These are phyloP conservation scores for Cyclotella atomus DNA, from an alignment of 108 stramenopile genomes.

Conservation along the genomic window DNA sequence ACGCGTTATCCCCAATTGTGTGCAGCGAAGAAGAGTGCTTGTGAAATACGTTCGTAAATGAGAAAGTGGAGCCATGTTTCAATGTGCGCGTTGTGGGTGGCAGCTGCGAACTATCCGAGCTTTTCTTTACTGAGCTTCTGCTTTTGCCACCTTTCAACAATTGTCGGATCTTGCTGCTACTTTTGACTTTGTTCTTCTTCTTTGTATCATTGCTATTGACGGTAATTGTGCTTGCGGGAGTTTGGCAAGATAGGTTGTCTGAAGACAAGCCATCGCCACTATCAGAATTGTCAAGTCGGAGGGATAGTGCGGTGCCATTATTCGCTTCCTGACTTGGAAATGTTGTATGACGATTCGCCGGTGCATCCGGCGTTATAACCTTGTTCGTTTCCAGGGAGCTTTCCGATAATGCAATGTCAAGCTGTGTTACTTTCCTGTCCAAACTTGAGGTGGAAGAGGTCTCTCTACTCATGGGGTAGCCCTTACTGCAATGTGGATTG, in stretches of 20 bases:
- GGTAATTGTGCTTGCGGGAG: not conserved
- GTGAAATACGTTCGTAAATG: slow-evolving; percentile 38
- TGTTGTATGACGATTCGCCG: not conserved
- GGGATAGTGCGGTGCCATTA: no score
- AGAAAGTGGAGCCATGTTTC: slow-evolving; percentile 24
- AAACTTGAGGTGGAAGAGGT: slow-evolving; percentile 31
- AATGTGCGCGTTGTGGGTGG: not conserved
- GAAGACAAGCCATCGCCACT: slow-evolving; percentile 1
- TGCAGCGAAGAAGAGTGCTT: slow-evolving; percentile 18
- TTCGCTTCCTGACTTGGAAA: no score
- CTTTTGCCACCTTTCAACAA: slow-evolving; percentile 29
- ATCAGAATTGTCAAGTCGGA: slow-evolving; percentile 9
- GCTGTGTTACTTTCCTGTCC: slow-evolving; percentile 12
- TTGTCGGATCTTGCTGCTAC: slow-evolving; percentile 27
- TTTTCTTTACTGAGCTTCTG: slow-evolving; percentile 22
- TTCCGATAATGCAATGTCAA: slow-evolving; percentile 31
- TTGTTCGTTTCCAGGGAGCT: slow-evolving; percentile 5
- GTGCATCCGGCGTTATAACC: not conserved
- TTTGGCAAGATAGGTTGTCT: not conserved
- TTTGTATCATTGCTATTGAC: slow-evolving; percentile 11
- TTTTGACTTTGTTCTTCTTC: slow-evolving; percentile 35
- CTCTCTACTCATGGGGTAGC: slow-evolving; percentile 41
- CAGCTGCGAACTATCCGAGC: not conserved
- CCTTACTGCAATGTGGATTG: slow-evolving; percentile 25
- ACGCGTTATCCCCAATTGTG: slow-evolving; percentile 3